These are phyloP conservation scores for Aspergillus avenaceus DNA, from an alignment of 495 filamentous ascomycete genomes.

Conservation along the genomic window DNA sequence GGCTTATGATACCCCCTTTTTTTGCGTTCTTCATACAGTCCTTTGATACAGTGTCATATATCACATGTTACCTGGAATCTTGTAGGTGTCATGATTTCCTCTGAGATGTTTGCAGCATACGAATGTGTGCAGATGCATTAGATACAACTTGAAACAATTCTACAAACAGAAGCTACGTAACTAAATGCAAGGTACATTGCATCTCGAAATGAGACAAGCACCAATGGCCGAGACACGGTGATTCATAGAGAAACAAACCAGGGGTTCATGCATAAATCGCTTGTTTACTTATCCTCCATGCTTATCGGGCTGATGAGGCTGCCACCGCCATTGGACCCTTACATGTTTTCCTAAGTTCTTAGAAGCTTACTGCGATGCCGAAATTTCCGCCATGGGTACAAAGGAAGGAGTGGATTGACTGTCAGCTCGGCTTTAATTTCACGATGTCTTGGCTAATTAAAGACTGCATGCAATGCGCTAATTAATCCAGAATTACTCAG, in stretches of 20 bases:
- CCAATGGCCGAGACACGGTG: background rate
- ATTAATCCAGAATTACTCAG: background rate
- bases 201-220: no score
- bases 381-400: background rate
- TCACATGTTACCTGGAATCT: background rate
- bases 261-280: background rate
- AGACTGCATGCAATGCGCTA: background rate
- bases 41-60: background rate
- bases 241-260: background rate
- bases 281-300: background rate
- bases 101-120: background rate
- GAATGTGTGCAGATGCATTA: background rate
- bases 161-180: no score
- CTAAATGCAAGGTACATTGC: no score
- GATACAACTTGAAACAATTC: no score
- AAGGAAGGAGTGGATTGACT: background rate
- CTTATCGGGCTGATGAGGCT: no score
- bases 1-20: slow-evolving; percentile 8
- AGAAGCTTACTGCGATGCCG: background rate
- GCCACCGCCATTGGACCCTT: background rate
- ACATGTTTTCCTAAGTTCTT: background rate
- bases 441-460: background rate
- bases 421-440: background rate
- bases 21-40: background rate
- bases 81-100: background rate